These are phyloP conservation scores for Phytophthora melonis DNA, from an alignment of 352 stramenopile genomes.

Conservation along the genomic window DNA sequence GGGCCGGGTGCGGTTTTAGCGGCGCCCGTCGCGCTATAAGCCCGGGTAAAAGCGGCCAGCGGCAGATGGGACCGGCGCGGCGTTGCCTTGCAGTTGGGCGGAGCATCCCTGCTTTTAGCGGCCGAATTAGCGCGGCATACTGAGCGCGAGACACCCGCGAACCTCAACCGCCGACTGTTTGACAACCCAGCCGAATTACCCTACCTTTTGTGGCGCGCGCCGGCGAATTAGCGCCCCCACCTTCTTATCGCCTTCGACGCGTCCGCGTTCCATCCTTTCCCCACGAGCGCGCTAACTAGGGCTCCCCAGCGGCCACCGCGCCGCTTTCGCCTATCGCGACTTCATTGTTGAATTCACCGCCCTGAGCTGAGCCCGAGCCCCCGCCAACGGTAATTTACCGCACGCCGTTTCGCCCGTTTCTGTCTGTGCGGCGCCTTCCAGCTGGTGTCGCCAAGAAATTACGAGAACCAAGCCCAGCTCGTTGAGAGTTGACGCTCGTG, in stretches of 20 bases:
- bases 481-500: constrained; percentile 18
- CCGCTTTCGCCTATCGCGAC: constrained; percentile 9
- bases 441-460: constrained; percentile 44
- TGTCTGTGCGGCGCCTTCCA: constrained; percentile 29
- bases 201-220: constrained; percentile 14
- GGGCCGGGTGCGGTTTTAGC: constrained; percentile 4
- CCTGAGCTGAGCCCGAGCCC: constrained; percentile 14
- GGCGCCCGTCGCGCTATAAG: background rate
- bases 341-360: constrained; percentile 66
- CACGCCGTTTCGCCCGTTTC: constrained; percentile 40
- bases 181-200: constrained; percentile 31
- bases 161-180: constrained; percentile 32
- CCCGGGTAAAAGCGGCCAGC: constrained; percentile 20
- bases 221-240: constrained; percentile 6
- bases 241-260: constrained; percentile 25
- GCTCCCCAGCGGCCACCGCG: background rate
- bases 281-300: background rate
- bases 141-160: constrained; percentile 18
- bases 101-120: constrained; percentile 34
- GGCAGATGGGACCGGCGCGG: constrained; percentile 36
- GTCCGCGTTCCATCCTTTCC: background rate
- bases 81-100: constrained; percentile 39
- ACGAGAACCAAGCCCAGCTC: constrained; percentile 19
- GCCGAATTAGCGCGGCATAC: constrained; percentile 21
- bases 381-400: constrained; percentile 15